These are phyloP conservation scores for Wickerhamomyces pijperi DNA, from an alignment of 805 yeast species.

Conservation along the genomic window DNA sequence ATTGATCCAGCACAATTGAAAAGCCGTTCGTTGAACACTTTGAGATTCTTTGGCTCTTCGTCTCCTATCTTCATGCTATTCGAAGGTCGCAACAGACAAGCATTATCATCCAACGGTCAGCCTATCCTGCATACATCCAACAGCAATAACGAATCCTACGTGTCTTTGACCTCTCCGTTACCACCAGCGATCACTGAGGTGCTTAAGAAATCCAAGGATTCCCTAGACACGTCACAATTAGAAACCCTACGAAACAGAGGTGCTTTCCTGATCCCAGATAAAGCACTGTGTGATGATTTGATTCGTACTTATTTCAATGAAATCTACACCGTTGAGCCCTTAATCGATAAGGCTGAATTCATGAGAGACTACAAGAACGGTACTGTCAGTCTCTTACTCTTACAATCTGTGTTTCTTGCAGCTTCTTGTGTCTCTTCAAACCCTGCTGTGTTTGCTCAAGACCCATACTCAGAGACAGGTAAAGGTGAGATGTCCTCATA, in stretches of 20 bases:
- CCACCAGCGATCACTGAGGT: slow-evolving; percentile 13
- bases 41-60: slow-evolving; percentile 43
- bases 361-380: slow-evolving; percentile 45
- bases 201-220: slow-evolving; percentile 17
- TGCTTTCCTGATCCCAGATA: slow-evolving; percentile 58
- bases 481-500: slow-evolving; percentile 27
- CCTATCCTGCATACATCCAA: no score
- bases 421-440: slow-evolving; percentile 54
- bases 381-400: slow-evolving; percentile 47
- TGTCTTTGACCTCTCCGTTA: slow-evolving; percentile 16
- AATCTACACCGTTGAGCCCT: slow-evolving; percentile 61
- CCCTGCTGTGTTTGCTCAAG: slow-evolving; percentile 38
- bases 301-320: slow-evolving; percentile 50
- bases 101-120: no score
- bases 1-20: slow-evolving; percentile 15
- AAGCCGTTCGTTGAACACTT: slow-evolving; percentile 4
- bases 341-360: slow-evolving; percentile 52
- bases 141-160: slow-evolving; percentile 20
- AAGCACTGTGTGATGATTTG: slow-evolving; percentile 46
- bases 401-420: slow-evolving; percentile 57
- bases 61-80: slow-evolving; percentile 20
- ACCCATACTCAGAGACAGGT: slow-evolving; percentile 4
- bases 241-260: slow-evolving; percentile 55
- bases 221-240: slow-evolving; percentile 47
- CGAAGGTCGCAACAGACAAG: background rate